Evolutionary conservation across 2,329 filamentous ascomycete genomes (phyloP), one percentile per base, ranked within the genome.

Genomic region (Alternaria infectoria): DNA sequence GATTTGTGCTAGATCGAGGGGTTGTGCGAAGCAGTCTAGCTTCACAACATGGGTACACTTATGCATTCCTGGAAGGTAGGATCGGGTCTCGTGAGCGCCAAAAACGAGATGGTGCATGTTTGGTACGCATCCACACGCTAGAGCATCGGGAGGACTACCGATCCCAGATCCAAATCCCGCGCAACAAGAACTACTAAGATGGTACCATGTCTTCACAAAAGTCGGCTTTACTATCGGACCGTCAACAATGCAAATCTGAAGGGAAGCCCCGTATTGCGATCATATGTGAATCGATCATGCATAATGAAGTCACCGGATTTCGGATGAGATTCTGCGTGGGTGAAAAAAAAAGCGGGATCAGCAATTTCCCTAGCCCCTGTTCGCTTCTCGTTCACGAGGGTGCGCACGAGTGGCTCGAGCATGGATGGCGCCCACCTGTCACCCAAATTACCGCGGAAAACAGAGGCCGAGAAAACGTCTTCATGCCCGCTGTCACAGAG

Each of bases 91-190:
- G 17, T 52, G 36, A 21, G 36, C 49, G 49, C 17, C 30, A n/a
- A 40, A 52, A 40, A 52, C 17, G 36, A 25, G 19, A 36, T 52
- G 19, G 19, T 25, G 49, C 32, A 52, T 30, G 28, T 52, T 52
- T 52, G 30, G 49, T 36, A 52, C 30, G 30, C 49, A 52, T 40
- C 49, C 25, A 57, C 36, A 13, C 43, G 45, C 32, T 43, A 61
- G 55, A n/a, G 19, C 26, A 40, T 55, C 57, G 57, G 65, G 19
- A 54, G 17, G 58, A 61, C 43, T 62, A 61, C 65, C 51, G 47
- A 62, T 61, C 56, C 45, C 58, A 65, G 64, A 59, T 15, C 44
- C 51, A 52, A 64, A 58, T 57, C 59, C 64, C 61, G 61, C 43
- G 40, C 45, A 36, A 49, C 44, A 45, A 23, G 10, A 17, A 40